Conservation (phyloP, 164 flowering plant species). For the Annona squamosa region DNA sequence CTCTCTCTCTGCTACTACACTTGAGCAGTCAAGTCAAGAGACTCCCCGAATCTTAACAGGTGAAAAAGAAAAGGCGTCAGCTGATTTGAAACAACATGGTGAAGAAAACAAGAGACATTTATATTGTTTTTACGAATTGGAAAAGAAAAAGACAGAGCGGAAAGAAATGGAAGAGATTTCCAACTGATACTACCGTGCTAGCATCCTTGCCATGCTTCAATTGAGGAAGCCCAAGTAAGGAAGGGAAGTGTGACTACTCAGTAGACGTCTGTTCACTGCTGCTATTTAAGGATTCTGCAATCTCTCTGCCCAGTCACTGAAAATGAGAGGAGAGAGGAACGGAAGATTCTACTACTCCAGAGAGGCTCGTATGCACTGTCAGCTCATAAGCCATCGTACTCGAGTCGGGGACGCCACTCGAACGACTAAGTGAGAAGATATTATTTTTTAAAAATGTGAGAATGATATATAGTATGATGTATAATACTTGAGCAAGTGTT, state of each 20-base stretch:
- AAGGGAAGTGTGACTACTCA: neutral
- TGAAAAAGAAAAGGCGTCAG: neutral
- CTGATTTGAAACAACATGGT: slow-evolving; percentile 2
- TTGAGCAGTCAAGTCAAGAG: neutral
- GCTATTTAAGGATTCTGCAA: neutral
- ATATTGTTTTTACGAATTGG: neutral
- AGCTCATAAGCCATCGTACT: too few relatives aligned
- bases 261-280: neutral
- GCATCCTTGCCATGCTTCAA: too few relatives aligned
- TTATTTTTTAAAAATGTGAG: too few relatives aligned
- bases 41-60: neutral
- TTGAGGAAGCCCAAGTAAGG: neutral
- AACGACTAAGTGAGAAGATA: too few relatives aligned
- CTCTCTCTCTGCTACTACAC: neutral
- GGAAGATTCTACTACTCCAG: neutral
- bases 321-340: neutral
- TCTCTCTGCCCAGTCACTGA: neutral
- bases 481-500: too few relatives aligned
- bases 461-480: too few relatives aligned
- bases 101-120: neutral
- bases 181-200: neutral
- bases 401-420: too few relatives aligned
- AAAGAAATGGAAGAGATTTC: neutral
- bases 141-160: neutral
- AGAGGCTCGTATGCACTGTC: too few relatives aligned